A percentile compares a stretch with the other conserved stretches of the same genome.
These are phyloP conservation scores for Picea sitchensis DNA, from an alignment of 75 land plant genomes.

Conservation along the genomic window DNA sequence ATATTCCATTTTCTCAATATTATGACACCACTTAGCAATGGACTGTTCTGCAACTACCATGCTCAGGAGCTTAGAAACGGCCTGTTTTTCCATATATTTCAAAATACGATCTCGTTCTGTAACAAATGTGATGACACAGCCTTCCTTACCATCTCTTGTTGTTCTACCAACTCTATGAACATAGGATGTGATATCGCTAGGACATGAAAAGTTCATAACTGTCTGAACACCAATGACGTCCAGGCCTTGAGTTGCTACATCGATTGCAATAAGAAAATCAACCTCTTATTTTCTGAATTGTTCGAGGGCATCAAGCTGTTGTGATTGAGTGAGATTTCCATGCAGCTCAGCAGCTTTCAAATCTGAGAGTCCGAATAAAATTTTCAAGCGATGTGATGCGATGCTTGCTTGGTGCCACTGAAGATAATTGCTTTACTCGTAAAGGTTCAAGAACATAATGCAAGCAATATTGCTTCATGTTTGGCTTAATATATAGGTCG, in stretches of 20 bases:
- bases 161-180: slow-evolving; percentile 98
- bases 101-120: slow-evolving; percentile 82
- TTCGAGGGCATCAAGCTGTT: slow-evolving; percentile 95
- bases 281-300: slow-evolving; percentile 86
- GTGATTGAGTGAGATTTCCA: slow-evolving; percentile 93
- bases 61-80: slow-evolving; percentile 71
- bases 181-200: slow-evolving; percentile 83
- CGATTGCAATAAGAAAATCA: slow-evolving; percentile 94
- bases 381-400: slow-evolving; percentile 94
- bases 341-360: slow-evolving; percentile 96
- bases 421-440: slow-evolving; percentile 82
- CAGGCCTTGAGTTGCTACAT: slow-evolving; percentile 99
- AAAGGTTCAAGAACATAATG: slow-evolving; percentile 78
- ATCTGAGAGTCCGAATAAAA: slow-evolving; percentile 86
- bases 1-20: slow-evolving; percentile 82
- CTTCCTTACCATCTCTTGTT: slow-evolving; percentile 92
- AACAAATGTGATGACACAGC: slow-evolving; percentile 94
- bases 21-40: slow-evolving; percentile 67
- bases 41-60: slow-evolving; percentile 74
- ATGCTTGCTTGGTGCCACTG: slow-evolving; percentile 93
- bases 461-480: slow-evolving; percentile 84
- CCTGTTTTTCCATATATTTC: slow-evolving; percentile 74
- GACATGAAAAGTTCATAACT: slow-evolving; percentile 95
- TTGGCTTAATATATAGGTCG: slow-evolving; percentile 76
- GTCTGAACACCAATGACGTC: slow-evolving; percentile 94